These are phyloP conservation scores for Chalciporus pseudorubinellus DNA, from an alignment of 768 basidiomycete species.

Conservation along the genomic window DNA sequence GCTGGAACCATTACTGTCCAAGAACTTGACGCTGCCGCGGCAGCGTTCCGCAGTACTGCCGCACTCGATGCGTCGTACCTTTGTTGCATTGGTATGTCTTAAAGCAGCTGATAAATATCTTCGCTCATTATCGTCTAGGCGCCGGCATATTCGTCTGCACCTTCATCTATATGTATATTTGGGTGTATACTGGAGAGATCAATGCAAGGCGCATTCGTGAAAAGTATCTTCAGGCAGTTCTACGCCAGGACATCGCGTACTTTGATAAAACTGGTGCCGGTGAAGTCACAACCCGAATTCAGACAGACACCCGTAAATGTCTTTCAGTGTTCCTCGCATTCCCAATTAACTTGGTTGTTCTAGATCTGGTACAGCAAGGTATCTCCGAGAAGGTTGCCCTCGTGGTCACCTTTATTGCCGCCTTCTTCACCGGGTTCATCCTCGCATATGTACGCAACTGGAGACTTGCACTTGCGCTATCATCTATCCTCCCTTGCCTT, in stretches of 20 bases:
- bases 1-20: slow-evolving; percentile 32
- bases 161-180: slow-evolving; percentile 66
- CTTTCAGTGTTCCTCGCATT: neutral
- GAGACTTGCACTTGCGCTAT: slow-evolving; percentile 82
- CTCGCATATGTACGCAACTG: slow-evolving; percentile 68
- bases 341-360: neutral
- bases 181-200: slow-evolving; percentile 75
- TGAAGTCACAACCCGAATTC: slow-evolving; percentile 90
- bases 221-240: slow-evolving; percentile 70
- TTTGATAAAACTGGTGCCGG: slow-evolving; percentile 92
- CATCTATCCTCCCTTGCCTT: slow-evolving; percentile 83
- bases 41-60: slow-evolving; percentile 50
- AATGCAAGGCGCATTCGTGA: slow-evolving; percentile 85
- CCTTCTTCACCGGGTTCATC: slow-evolving; percentile 79
- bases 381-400: slow-evolving; percentile 87
- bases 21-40: slow-evolving; percentile 35
- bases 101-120: neutral
- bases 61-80: slow-evolving; percentile 62
- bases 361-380: slow-evolving; percentile 88
- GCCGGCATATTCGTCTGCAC: slow-evolving; percentile 74
- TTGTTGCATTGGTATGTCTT: slow-evolving; percentile 56
- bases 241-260: slow-evolving; percentile 85
- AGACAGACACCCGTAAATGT: slow-evolving; percentile 75
- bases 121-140: slow-evolving; percentile 40
- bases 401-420: slow-evolving; percentile 57